Percentiles rank a stretch among this genome's conserved stretches.
Evolutionary conservation across 257 asterid species (phyloP).

Genomic region (Nyctanthes arbortristis): DNA sequence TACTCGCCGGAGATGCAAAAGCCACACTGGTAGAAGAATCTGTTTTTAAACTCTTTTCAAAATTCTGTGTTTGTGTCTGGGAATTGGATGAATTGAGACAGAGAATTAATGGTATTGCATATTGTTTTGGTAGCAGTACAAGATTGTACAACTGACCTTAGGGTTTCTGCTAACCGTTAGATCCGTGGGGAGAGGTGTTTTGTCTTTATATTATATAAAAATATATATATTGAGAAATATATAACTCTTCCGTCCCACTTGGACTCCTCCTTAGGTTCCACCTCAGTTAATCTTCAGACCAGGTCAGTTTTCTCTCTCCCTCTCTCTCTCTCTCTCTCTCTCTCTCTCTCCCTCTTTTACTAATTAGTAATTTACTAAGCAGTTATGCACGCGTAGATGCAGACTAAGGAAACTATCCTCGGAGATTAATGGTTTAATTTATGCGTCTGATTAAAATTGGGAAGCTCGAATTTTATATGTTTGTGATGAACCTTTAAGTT

Average conservation of each 20-base stretch:
- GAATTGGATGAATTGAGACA: neutral
- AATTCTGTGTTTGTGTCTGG: neutral
- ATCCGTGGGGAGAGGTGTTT: constrained; percentile 18
- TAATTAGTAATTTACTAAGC: neutral
- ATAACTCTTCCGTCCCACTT: constrained; percentile 21
- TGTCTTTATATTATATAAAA: constrained; percentile 10
- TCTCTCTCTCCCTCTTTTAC: constrained; percentile 2
- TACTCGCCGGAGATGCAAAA: neutral
- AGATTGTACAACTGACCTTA: constrained; percentile 3
- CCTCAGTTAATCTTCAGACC: constrained; percentile 38
- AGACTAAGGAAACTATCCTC: neutral
- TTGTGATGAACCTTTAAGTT: neutral
- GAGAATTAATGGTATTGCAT: too few species aligned
- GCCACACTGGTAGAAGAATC: neutral
- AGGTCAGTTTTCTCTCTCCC: constrained; percentile 32
- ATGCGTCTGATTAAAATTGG: neutral
- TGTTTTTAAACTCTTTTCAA: too few species aligned
- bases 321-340: constrained; percentile 18
- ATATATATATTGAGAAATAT: constrained; percentile 8
- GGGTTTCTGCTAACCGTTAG: constrained; percentile 23
- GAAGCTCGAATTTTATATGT: neutral
- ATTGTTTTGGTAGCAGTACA: neutral
- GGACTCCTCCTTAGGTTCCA: constrained; percentile 41
- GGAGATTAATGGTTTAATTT: constrained; percentile 2
- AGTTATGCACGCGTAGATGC: neutral